These are phyloP conservation scores for Paramarasmius palmivorus DNA, from an alignment of 1,284 basidiomycete species.

Conservation along the genomic window DNA sequence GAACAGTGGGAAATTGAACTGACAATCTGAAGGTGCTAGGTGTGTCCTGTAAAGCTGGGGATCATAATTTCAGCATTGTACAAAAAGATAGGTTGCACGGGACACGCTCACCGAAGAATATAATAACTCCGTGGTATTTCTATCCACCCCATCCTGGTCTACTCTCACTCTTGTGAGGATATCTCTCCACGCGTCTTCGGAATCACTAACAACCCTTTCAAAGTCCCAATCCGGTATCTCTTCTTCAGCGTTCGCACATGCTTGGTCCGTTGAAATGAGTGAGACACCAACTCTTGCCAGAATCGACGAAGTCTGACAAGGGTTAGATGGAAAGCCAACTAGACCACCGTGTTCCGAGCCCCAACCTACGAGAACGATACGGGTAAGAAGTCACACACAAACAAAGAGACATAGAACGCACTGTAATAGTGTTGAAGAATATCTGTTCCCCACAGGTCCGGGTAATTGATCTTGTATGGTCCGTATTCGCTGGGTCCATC, in stretches of 20 bases:
- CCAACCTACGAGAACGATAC: conserved; percentile 26
- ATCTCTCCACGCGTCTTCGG: conserved; percentile 54
- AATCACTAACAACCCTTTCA: conserved; percentile 40
- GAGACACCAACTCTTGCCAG: conserved; percentile 61
- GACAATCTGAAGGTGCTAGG: too few relatives aligned
- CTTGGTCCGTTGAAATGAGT: conserved; percentile 57
- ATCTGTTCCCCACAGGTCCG: conserved; percentile 45
- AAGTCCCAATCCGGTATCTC: conserved; percentile 65
- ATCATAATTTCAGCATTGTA: too few relatives aligned
- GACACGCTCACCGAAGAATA: conserved; percentile 55
- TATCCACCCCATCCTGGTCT: conserved; percentile 44
- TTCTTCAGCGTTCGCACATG: conserved; percentile 56
- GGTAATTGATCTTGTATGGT: conserved; percentile 52
- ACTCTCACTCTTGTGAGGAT: conserved; percentile 54
- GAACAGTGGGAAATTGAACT: too few relatives aligned
- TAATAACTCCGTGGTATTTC: conserved; percentile 50
- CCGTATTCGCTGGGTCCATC: conserved; percentile 51
- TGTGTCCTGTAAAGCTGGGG: too few relatives aligned
- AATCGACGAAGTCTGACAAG: conserved; percentile 39
- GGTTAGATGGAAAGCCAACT: conserved; percentile 47
- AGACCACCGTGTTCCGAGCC: conserved; percentile 48
- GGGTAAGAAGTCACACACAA: not conserved
- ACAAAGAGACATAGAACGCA: conserved; percentile 14
- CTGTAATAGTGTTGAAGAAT: conserved; percentile 50
- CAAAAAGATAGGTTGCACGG: too few relatives aligned